A percentile compares a stretch with the other conserved stretches of the same genome.
Conservation (phyloP, 2,329 filamentous ascomycete genomes). For the Phialophora expanda region DNA sequence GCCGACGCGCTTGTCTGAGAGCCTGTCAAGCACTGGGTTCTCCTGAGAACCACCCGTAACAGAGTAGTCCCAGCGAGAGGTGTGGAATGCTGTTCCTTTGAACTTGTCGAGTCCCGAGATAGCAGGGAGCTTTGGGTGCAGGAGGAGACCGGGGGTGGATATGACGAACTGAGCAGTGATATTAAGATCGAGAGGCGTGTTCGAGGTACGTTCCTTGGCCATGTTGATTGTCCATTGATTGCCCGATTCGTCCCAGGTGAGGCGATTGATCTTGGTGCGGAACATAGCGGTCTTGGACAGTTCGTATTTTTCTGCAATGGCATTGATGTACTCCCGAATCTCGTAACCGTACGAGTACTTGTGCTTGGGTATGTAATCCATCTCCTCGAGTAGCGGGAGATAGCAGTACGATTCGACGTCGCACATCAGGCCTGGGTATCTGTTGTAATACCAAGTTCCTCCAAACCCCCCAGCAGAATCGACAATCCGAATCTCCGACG, state of each 20-base stretch:
- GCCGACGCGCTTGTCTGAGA: slow-evolving; percentile 26
- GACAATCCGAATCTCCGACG: slow-evolving; percentile 28
- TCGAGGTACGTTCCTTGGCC: slow-evolving; percentile 9
- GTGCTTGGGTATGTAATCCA: slow-evolving; percentile 55
- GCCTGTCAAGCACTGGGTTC: slow-evolving; percentile 48
- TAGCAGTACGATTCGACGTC: slow-evolving; percentile 56
- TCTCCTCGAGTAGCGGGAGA: slow-evolving; percentile 24
- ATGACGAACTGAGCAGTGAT: slow-evolving; percentile 18
- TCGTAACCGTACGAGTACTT: slow-evolving; percentile 49
- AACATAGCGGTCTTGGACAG: slow-evolving; percentile 19
- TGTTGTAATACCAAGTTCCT: slow-evolving; percentile 55
- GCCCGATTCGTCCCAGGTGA: slow-evolving; percentile 22
- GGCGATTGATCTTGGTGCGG: slow-evolving; percentile 10
- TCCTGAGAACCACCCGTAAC: slow-evolving; percentile 29
- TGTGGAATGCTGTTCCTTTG: slow-evolving; percentile 41
- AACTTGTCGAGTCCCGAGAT: slow-evolving; percentile 40
- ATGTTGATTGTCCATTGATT: slow-evolving; percentile 19
- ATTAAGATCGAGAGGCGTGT: neutral
- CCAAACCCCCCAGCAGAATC: slow-evolving; percentile 52
- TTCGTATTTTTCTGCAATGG: slow-evolving; percentile 14
- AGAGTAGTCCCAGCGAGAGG: slow-evolving; percentile 38
- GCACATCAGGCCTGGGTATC: slow-evolving; percentile 58
- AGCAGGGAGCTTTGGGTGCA: slow-evolving; percentile 47
- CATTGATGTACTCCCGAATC: slow-evolving; percentile 53
- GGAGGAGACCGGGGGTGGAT: slow-evolving; percentile 5